Percentiles rank a stretch among this genome's conserved stretches.
These are phyloP conservation scores for Taphrina flavorubra DNA, from an alignment of 1,139 yeast genomes.

Conservation along the genomic window DNA sequence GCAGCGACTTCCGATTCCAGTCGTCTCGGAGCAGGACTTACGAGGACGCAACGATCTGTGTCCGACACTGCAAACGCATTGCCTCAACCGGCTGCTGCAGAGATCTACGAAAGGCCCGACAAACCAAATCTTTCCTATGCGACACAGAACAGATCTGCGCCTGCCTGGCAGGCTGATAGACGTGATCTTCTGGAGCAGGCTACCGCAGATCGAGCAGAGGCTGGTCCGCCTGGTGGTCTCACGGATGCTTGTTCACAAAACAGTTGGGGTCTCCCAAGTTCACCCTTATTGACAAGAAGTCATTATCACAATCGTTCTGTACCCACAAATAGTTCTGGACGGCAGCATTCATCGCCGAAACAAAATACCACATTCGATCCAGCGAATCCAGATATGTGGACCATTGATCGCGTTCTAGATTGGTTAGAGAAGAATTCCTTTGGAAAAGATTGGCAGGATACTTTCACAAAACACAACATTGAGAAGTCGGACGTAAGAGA, in stretches of 20 bases:
- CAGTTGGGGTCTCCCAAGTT: not conserved
- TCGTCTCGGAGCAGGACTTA: not conserved
- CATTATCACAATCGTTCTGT: not conserved
- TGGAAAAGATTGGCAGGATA: conserved; percentile 36
- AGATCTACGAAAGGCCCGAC: not conserved
- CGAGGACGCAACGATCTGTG: not conserved
- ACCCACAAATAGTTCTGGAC: not conserved
- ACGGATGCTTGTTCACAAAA: not conserved
- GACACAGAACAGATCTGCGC: not conserved
- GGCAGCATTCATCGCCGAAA: conserved; percentile 3
- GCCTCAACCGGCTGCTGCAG: not conserved
- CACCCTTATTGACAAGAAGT: conserved; percentile 6
- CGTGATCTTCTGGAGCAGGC: not conserved
- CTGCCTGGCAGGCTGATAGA: not conserved
- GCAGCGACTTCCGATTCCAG: too few relatives aligned
- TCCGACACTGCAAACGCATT: not conserved
- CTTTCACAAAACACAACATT: conserved; percentile 18
- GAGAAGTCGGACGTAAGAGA: conserved; percentile 19
- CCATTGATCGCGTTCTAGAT: conserved; percentile 10
- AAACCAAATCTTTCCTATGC: not conserved
- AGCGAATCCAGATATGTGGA: conserved; percentile 27
- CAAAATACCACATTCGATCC: conserved; percentile 12
- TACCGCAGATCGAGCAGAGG: not conserved
- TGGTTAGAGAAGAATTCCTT: conserved; percentile 33
- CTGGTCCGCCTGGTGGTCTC: not conserved